Percentiles rank a stretch among this genome's conserved stretches.
These are phyloP conservation scores for Phaeosphaeria sp. DNA, from an alignment of 2,329 filamentous ascomycete genomes.

Conservation along the genomic window DNA sequence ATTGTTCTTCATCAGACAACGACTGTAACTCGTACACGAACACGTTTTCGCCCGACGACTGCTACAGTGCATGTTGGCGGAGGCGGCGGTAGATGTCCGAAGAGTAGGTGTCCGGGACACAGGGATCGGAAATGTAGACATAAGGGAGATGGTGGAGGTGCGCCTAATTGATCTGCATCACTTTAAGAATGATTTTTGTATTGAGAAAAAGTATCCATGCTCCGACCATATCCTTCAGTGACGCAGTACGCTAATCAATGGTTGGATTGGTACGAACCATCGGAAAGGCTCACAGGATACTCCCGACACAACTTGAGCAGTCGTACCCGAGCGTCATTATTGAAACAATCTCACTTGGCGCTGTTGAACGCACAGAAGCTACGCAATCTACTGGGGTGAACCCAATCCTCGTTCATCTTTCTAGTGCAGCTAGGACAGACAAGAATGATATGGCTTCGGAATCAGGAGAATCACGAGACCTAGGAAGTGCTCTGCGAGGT, in stretches of 20 bases:
- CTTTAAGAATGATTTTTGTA: no score
- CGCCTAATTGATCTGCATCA: no score
- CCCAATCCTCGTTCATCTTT: neutral
- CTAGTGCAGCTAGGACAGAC: neutral
- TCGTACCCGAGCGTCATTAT: neutral
- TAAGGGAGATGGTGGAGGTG: neutral
- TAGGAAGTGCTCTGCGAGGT: neutral
- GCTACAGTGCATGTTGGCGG: neutral
- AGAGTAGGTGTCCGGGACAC: neutral
- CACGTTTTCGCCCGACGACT: neutral
- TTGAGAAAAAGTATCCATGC: no score
- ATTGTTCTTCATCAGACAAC: neutral
- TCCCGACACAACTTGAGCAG: neutral
- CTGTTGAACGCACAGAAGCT: neutral
- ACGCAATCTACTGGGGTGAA: neutral
- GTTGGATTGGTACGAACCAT: neutral
- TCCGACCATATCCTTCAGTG: no score
- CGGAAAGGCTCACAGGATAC: neutral
- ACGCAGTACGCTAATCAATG: no score
- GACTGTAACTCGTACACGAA: neutral
- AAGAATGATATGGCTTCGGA: neutral
- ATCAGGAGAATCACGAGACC: neutral
- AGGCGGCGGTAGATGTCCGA: neutral
- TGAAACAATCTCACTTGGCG: neutral
- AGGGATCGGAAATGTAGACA: neutral